A percentile compares a stretch with the other conserved stretches of the same genome.
phyloP scores from a whole-genome alignment of 352 stramenopile species.

The Elongisporangium prolatum region DNA sequence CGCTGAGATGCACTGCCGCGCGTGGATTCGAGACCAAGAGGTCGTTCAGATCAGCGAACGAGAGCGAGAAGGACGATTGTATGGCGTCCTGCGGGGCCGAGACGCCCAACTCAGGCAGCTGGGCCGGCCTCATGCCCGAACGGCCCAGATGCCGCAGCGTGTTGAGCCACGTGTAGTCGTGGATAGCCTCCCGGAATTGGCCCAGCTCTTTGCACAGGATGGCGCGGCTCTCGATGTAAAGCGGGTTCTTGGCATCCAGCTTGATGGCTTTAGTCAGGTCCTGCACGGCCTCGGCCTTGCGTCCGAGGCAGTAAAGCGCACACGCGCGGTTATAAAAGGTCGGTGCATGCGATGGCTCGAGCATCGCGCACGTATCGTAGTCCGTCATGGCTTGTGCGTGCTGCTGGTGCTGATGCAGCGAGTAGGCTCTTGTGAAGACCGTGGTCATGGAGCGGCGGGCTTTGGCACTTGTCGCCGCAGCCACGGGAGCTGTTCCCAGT shows the following conservation, averaged over 20 bases:
- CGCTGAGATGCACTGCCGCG: constrained; percentile 18
- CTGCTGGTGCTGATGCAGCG: constrained; percentile 43
- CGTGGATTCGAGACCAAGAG: constrained; percentile 21
- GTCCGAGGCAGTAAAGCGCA: constrained; percentile 41
- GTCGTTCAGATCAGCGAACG: constrained; percentile 16
- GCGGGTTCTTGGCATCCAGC: constrained; percentile 53
- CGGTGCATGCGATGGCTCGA: constrained; percentile 30
- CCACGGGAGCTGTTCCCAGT: not conserved
- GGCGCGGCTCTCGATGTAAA: constrained; percentile 62
- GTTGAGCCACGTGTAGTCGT: constrained; percentile 65
- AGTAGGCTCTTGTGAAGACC: constrained; percentile 52
- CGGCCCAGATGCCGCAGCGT: constrained; percentile 27
- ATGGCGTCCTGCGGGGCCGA: not conserved
- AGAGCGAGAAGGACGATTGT: constrained; percentile 20
- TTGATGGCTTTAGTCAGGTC: constrained; percentile 65
- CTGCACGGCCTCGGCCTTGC: constrained; percentile 36
- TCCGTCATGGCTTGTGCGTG: constrained; percentile 43
- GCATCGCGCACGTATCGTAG: constrained; percentile 43
- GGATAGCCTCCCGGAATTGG: constrained; percentile 62
- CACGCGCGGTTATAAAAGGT: constrained; percentile 64
- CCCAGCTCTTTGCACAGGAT: constrained; percentile 55
- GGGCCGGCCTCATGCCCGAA: not conserved
- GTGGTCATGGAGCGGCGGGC: constrained; percentile 30
- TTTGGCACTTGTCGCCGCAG: constrained; percentile 8
- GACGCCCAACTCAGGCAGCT: not conserved